phyloP scores from a whole-genome alignment of 768 basidiomycete species.

The Dendrothele bispora region DNA sequence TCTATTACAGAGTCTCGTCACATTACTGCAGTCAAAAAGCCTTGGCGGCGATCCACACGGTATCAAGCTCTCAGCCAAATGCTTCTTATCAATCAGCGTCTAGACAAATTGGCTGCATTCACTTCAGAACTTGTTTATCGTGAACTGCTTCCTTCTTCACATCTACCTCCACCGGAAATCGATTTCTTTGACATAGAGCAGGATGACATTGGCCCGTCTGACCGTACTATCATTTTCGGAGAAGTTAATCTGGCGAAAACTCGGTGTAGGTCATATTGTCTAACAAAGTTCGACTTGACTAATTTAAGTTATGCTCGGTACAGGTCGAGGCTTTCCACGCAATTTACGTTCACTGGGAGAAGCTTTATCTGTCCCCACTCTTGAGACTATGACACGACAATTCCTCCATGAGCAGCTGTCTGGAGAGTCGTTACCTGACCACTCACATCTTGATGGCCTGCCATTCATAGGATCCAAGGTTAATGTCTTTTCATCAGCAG shows the following conservation, averaged over 20 bases:
- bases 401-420: no score
- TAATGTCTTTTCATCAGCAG: conserved; percentile 15
- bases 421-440: background rate
- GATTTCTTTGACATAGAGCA: conserved; percentile 5
- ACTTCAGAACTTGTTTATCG: background rate
- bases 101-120: conserved; percentile 8
- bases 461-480: conserved; percentile 6
- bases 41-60: conserved; percentile 15
- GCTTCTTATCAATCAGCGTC: conserved; percentile 10
- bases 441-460: background rate
- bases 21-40: conserved; percentile 16
- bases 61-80: conserved; percentile 13
- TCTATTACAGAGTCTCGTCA: conserved; percentile 17
- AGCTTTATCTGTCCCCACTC: no score
- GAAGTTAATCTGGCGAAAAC: conserved; percentile 11
- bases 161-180: background rate
- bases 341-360: no score
- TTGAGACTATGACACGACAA: no score
- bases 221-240: conserved; percentile 2
- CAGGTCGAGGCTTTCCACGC: no score
- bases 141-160: background rate
- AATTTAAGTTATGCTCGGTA: no score
- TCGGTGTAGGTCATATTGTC: conserved; percentile 8
- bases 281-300: no score
- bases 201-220: conserved; percentile 5